These are phyloP conservation scores for Gossypium laxum DNA, from an alignment of 441 rosid genomes.

Conservation along the genomic window DNA sequence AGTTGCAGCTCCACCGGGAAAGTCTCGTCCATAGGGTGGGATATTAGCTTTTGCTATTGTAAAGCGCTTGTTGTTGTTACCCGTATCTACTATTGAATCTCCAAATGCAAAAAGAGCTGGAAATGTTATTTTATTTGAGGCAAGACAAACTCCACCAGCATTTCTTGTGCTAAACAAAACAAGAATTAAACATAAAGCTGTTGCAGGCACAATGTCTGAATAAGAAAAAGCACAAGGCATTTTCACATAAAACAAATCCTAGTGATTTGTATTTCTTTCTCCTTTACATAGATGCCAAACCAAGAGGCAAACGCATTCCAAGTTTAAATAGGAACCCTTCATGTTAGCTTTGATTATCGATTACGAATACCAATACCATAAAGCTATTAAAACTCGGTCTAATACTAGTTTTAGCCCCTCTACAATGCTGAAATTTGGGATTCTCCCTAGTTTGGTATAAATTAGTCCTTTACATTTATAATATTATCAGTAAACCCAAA, in stretches of 20 bases:
- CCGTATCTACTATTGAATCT: slow-evolving; percentile 29
- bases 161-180: background rate
- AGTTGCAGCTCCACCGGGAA: slow-evolving; percentile 17
- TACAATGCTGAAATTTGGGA: too few species aligned
- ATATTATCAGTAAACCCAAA: too few species aligned
- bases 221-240: background rate
- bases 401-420: too few species aligned
- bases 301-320: too few species aligned
- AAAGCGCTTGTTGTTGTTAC: slow-evolving; percentile 20
- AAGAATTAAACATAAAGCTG: background rate
- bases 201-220: background rate
- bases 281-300: too few species aligned
- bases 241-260: background rate
- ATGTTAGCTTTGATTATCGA: too few species aligned
- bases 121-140: background rate
- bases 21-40: slow-evolving; percentile 26
- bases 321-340: too few species aligned
- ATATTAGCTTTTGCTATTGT: slow-evolving; percentile 17
- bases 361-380: too few species aligned
- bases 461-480: too few species aligned
- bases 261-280: too few species aligned
- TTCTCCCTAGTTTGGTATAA: too few species aligned
- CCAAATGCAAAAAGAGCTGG: slow-evolving; percentile 23
- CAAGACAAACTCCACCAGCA: background rate
- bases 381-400: too few species aligned